These are phyloP conservation scores for Lizonia empirigonia DNA, from an alignment of 2,329 filamentous ascomycete genomes.

Conservation along the genomic window DNA sequence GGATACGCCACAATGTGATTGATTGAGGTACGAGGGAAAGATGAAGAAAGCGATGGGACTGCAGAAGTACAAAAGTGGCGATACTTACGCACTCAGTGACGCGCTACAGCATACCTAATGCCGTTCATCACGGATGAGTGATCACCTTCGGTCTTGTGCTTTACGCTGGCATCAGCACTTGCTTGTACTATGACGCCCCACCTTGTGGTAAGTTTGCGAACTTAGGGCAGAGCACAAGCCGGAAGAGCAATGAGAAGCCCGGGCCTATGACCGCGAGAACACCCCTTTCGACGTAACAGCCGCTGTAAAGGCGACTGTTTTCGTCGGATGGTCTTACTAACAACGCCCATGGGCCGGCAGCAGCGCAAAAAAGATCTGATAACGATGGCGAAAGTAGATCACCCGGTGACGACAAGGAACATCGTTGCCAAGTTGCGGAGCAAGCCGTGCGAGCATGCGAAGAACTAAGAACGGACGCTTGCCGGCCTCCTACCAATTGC, in stretches of 20 bases:
- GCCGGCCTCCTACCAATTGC: neutral
- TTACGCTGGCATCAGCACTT: too few species aligned
- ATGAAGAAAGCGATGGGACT: neutral
- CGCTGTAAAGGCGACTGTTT: too few species aligned
- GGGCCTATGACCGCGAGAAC: too few species aligned
- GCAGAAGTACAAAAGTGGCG: neutral
- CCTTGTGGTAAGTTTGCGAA: too few species aligned
- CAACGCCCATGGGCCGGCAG: neutral
- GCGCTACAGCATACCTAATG: too few species aligned
- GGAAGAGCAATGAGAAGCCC: too few species aligned
- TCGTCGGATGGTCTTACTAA: neutral
- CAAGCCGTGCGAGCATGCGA: neutral
- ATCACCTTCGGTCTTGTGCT: too few species aligned
- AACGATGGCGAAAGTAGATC: neutral
- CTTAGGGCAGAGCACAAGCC: too few species aligned
- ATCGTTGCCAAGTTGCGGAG: neutral
- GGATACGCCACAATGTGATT: neutral
- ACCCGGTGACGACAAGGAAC: neutral
- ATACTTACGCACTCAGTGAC: neutral
- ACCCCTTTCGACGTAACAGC: too few species aligned
- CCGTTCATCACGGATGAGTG: too few species aligned
- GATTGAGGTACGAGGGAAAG: neutral
- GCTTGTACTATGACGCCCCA: too few species aligned
- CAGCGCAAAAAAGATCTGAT: neutral
- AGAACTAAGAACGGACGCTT: neutral